Evolutionary conservation across 192 early-diverging fungal species (phyloP), one percentile per base, ranked within the genome.

Genomic region (Coemansia sp.): DNA sequence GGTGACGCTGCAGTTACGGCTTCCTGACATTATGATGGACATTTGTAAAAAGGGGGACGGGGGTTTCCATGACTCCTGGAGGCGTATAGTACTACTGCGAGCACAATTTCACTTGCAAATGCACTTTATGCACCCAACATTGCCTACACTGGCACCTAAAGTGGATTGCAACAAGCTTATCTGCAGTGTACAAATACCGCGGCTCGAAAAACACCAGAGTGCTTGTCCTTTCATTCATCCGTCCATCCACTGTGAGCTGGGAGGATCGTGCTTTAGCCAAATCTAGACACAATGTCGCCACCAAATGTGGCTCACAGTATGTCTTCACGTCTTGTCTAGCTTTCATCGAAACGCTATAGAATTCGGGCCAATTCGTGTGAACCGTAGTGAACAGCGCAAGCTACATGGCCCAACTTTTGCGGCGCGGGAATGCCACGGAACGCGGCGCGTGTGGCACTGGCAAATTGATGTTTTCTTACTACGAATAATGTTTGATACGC

Each of bases 271-370:
- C n/a, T 21, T 49, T n/a, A 19, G 7, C 48, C n/a, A 49, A 49
- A 49, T 7, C 48, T 21, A 49, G 48, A 21, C 19, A 49, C 48
- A 49, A 49, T 49, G 48, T 49, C n/a, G 48, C 48, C 48, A 49
- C 48, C 48, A 49, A 49, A 49, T 17, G 48, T 49, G 48, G 48
- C 48, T 49, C 48, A 49, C 48, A 49, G 19, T 19, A 49, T 49
- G 16, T 17, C n/a, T 8, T 19, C 48, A 21, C 41, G 16, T 45
- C 37, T 38, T 38, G 37, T 38, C 41, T 45, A 41, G 39, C 3
- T 16, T 16, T 1, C 16, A n/a, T 45, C 16, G 9, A 21, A 3
- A 21, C n/a, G 48, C 48, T 49, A 49, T 49, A 49, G 19, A 49
- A 19, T 17, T 8, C 48, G 48, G 48, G 19, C 19, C 21, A 19